Conservation (phyloP, 106 monocot species). For the Dioscorea dumetorum region DNA sequence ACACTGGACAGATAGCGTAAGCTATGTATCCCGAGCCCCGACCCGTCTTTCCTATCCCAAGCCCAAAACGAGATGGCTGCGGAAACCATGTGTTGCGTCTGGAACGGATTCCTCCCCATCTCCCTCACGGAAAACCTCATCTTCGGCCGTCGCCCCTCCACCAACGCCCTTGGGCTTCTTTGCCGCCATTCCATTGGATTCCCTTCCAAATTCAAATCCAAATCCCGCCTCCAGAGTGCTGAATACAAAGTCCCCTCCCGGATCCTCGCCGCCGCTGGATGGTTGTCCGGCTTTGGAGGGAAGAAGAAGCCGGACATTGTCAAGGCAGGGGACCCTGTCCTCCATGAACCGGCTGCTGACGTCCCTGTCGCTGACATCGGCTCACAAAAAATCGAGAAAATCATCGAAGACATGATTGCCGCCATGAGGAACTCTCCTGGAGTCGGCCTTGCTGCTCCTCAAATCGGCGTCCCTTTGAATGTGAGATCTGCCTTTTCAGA, state of each 20-base stretch:
- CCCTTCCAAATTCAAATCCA: slow-evolving; percentile 7
- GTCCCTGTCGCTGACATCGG: slow-evolving; percentile 48
- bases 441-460: slow-evolving; percentile 92
- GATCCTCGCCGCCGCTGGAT: slow-evolving; percentile 21
- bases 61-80: not conserved
- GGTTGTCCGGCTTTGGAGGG: slow-evolving; percentile 46
- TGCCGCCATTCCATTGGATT: not conserved
- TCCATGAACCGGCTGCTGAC: slow-evolving; percentile 66
- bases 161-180: not conserved
- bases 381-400: slow-evolving; percentile 53
- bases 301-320: slow-evolving; percentile 61
- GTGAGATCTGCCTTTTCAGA: slow-evolving; percentile 13
- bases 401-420: slow-evolving; percentile 70
- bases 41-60: not conserved
- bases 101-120: not conserved
- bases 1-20: not conserved
- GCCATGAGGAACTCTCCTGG: slow-evolving; percentile 79
- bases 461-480: slow-evolving; percentile 81
- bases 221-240: not conserved
- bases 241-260: not conserved
- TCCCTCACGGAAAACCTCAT: not conserved
- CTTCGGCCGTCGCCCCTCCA: not conserved
- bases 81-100: not conserved
- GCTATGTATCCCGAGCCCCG: not conserved
- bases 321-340: slow-evolving; percentile 90